phyloP scores from a whole-genome alignment of 306 rosid species.

The Quercus glauca region DNA sequence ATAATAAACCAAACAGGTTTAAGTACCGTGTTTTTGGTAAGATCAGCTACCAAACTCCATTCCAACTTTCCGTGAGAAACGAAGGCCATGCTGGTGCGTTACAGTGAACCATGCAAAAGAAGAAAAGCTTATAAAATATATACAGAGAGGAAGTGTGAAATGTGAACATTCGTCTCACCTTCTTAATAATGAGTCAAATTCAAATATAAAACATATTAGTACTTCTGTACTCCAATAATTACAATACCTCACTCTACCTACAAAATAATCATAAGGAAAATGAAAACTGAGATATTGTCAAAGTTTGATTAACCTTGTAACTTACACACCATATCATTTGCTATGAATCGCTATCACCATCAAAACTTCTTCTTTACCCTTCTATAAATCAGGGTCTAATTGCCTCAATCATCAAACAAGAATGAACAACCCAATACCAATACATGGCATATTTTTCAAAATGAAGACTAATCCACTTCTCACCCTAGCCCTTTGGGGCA shows the following conservation, averaged over 20 bases:
- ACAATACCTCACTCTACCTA: neutral
- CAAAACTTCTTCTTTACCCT: neutral
- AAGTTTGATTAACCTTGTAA: neutral
- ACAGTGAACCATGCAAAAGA: neutral
- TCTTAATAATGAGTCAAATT: neutral
- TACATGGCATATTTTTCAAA: slow-evolving; percentile 24
- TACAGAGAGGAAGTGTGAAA: neutral
- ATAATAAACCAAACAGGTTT: slow-evolving; percentile 19
- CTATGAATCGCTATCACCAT: neutral
- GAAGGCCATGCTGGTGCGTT: slow-evolving; percentile 37
- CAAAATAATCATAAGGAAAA: neutral
- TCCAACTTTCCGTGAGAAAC: slow-evolving; percentile 24
- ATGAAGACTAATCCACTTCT: slow-evolving; percentile 21
- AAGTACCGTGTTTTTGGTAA: slow-evolving; percentile 73
- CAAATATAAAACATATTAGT: neutral
- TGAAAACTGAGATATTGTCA: neutral
- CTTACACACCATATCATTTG: neutral
- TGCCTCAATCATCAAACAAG: neutral
- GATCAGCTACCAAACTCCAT: slow-evolving; percentile 35
- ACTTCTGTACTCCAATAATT: neutral
- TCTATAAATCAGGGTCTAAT: slow-evolving; percentile 30
- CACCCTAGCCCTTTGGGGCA: neutral
- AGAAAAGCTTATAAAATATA: neutral
- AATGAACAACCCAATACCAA: neutral
- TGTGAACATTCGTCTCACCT: neutral